Evolutionary conservation across 345 rosid genomes (phyloP).

Genomic region (Salix brachista): DNA sequence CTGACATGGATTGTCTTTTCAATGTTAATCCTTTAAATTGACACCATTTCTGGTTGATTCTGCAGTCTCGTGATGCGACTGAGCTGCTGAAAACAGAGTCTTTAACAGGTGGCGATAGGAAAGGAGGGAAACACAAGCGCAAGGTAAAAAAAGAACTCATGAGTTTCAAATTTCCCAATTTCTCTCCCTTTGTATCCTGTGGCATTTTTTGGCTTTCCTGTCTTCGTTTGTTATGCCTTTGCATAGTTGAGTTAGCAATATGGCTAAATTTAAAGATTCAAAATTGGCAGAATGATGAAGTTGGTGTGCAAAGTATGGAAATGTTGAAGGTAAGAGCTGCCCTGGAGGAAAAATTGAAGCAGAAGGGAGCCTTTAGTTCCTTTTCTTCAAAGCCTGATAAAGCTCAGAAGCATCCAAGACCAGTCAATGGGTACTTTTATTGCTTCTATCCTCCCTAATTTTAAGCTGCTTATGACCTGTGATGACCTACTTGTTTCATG

Average conservation of each 20-base stretch:
- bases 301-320: constrained; percentile 68
- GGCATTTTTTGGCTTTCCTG: not conserved
- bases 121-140: constrained; percentile 40
- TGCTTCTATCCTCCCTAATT: not conserved
- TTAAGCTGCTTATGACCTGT: constrained; percentile 16
- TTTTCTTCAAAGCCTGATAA: constrained; percentile 44
- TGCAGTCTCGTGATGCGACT: constrained; percentile 20
- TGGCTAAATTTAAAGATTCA: constrained; percentile 13
- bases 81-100: constrained; percentile 26
- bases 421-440: constrained; percentile 53
- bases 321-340: constrained; percentile 85
- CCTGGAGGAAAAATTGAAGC: constrained; percentile 74
- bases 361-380: constrained; percentile 48
- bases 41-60: constrained; percentile 9
- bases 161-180: not conserved
- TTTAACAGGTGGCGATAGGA: constrained; percentile 14
- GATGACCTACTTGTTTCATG: constrained; percentile 12
- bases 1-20: not conserved
- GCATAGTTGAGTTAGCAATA: not conserved
- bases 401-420: constrained; percentile 43
- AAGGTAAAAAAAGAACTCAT: constrained; percentile 37
- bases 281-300: constrained; percentile 51
- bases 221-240: not conserved
- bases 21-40: not conserved
- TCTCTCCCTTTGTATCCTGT: not conserved